A percentile compares a stretch with the other conserved stretches of the same genome.
Evolutionary conservation across 2,329 filamentous ascomycete species (phyloP).

Genomic region (Ophiosphaerella korrae): DNA sequence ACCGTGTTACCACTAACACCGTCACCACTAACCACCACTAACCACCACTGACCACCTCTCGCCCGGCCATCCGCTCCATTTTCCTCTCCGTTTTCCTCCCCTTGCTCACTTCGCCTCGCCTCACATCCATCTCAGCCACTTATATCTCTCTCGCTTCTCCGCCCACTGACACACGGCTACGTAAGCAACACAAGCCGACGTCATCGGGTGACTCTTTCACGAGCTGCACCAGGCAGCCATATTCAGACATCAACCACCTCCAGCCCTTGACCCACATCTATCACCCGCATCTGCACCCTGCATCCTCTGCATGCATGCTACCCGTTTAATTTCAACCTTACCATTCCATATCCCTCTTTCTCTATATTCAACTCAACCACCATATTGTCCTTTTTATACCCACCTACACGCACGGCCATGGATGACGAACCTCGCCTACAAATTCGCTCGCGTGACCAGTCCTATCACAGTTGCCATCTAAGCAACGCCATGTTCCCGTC

Average conservation of each 20-base stretch:
- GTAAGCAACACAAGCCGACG: slow-evolving; percentile 30
- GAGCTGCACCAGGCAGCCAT: slow-evolving; percentile 34
- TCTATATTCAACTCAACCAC: not conserved
- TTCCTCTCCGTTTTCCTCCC: not conserved
- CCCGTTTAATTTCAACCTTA: slow-evolving; percentile 3
- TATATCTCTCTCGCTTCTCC: not conserved
- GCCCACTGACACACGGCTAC: slow-evolving; percentile 15
- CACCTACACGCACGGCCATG: slow-evolving; percentile 7
- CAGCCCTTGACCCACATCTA: slow-evolving; percentile 7
- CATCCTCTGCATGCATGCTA: slow-evolving; percentile 20
- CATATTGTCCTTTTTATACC: too few relatives aligned
- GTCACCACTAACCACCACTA: not conserved
- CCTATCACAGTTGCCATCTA: slow-evolving; percentile 16
- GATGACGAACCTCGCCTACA: slow-evolving; percentile 13
- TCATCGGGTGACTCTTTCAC: slow-evolving; percentile 37
- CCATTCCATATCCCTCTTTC: not conserved
- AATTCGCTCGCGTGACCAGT: slow-evolving; percentile 23
- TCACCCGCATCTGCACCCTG: slow-evolving; percentile 24
- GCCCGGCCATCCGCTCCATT: not conserved
- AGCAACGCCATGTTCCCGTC: slow-evolving; percentile 21
- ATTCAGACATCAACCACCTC: slow-evolving; percentile 12
- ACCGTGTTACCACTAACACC: not conserved
- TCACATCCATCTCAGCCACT: not conserved
- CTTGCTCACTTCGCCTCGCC: slow-evolving; percentile 7
- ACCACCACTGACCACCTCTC: not conserved